A percentile compares a stretch with the other conserved stretches of the same genome.
Conservation (phyloP, 23 red algal species). For the Cyanidiococcus yangmingshanensis region DNA sequence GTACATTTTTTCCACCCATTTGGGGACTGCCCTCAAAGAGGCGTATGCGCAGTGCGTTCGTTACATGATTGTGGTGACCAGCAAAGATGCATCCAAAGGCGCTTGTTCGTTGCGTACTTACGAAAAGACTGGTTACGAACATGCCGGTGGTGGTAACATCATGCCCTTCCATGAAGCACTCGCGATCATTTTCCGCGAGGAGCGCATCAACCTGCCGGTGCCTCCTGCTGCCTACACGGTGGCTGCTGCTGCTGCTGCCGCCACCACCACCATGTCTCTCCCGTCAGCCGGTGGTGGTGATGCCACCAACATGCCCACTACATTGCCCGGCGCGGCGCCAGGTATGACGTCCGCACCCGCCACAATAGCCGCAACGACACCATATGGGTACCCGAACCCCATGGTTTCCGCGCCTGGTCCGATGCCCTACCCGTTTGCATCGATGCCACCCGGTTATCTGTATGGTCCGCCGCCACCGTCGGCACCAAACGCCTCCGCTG, state of each 20-base stretch:
- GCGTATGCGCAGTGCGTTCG: constrained; percentile 57
- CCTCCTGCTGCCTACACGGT: constrained; percentile 8
- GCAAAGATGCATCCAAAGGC: constrained; percentile 50
- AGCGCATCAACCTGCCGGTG: constrained; percentile 24
- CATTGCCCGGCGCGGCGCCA: neutral
- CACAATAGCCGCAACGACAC: neutral
- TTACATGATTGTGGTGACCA: constrained; percentile 83
- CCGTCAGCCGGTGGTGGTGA: neutral
- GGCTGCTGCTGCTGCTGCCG: neutral
- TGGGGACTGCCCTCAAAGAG: constrained; percentile 50
- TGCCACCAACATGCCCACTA: neutral
- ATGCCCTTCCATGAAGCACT: constrained; percentile 74
- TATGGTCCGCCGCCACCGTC: neutral
- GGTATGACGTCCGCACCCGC: neutral
- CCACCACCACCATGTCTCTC: too few relatives aligned
- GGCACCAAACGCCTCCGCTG: neutral
- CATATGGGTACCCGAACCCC: constrained; percentile 10
- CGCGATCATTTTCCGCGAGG: constrained; percentile 61
- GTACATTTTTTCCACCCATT: constrained; percentile 47
- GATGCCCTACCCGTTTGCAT: neutral
- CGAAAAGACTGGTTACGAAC: constrained; percentile 80
- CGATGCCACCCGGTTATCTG: neutral
- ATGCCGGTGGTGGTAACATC: constrained; percentile 57
- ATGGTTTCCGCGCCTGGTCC: neutral
- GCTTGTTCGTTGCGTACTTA: constrained; percentile 76